phyloP scores from a whole-genome alignment of 2,329 filamentous ascomycete species.

The Fusarium nurragi region DNA sequence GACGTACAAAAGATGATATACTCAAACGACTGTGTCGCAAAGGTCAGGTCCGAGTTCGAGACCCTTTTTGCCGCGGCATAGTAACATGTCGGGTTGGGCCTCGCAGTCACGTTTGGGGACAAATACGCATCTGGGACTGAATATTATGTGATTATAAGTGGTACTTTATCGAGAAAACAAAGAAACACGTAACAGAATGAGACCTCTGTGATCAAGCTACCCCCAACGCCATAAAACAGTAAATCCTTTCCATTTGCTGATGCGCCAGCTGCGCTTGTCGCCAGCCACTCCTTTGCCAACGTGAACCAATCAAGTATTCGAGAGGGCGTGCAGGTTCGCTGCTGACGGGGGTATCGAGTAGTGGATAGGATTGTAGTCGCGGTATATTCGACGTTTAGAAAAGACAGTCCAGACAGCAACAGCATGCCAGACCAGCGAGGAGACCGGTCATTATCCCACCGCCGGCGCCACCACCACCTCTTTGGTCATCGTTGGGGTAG shows the following conservation, averaged over 20 bases:
- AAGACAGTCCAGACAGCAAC: conserved; percentile 67
- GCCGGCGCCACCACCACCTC: conserved; percentile 41
- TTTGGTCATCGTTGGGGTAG: conserved; percentile 45
- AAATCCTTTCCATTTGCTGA: conserved; percentile 16
- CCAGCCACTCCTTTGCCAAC: background rate
- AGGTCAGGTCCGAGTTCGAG: conserved; percentile 46
- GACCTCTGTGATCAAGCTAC: conserved; percentile 19
- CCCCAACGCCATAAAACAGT: conserved; percentile 38
- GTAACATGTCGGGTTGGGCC: conserved; percentile 5
- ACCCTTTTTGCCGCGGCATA: conserved; percentile 32
- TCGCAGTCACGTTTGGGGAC: background rate
- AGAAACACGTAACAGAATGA: conserved; percentile 26
- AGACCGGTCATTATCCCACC: conserved; percentile 56
- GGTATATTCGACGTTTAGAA: conserved; percentile 53
- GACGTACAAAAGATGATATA: conserved; percentile 75
- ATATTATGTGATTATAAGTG: conserved; percentile 37
- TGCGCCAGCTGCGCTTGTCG: conserved; percentile 27
- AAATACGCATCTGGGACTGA: background rate
- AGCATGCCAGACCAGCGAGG: conserved; percentile 63
- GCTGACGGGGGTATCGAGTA: conserved; percentile 9
- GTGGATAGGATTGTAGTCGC: background rate
- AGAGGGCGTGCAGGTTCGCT: background rate
- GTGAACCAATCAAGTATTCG: background rate
- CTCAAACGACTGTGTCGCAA: conserved; percentile 67
- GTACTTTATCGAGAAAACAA: conserved; percentile 34